Percentiles rank a stretch among this genome's conserved stretches.
phyloP scores from a whole-genome alignment of 257 asterid genomes.

The Solanum ossicruentum region DNA sequence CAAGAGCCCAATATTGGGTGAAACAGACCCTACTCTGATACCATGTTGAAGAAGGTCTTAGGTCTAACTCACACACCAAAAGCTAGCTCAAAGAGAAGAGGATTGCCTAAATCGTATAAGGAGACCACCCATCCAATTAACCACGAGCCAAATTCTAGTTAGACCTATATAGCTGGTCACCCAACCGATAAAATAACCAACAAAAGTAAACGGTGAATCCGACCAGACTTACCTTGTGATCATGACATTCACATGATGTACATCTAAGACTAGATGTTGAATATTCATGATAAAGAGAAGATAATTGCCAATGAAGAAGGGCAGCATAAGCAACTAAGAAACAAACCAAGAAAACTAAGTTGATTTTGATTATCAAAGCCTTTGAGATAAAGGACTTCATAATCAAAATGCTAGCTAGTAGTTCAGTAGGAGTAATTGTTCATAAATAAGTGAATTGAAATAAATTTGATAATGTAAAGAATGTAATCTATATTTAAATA shows the following conservation, averaged over 20 bases:
- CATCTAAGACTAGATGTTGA: constrained; percentile 32
- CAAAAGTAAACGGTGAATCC: not conserved
- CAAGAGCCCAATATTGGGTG: no score
- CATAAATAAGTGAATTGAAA: not conserved
- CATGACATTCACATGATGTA: constrained; percentile 42
- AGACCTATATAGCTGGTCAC: not conserved
- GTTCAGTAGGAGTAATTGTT: not conserved
- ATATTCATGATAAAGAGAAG: constrained; percentile 32
- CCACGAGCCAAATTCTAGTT: not conserved
- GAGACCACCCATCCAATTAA: no score
- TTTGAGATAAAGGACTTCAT: constrained; percentile 43
- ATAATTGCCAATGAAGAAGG: constrained; percentile 47
- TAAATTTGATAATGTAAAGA: not conserved
- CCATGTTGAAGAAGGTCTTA: no score
- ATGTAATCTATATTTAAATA: not conserved
- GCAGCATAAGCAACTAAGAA: constrained; percentile 45
- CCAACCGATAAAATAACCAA: not conserved
- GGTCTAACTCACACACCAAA: no score
- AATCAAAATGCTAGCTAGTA: constrained; percentile 6
- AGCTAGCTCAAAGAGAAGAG: no score
- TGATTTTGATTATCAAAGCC: constrained; percentile 46
- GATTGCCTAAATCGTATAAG: no score
- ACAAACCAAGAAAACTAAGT: constrained; percentile 45
- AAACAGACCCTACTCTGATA: no score
- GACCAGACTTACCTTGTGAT: constrained; percentile 49